Evolutionary conservation across 441 rosid species (phyloP).

Genomic region (Aleurites moluccanus): DNA sequence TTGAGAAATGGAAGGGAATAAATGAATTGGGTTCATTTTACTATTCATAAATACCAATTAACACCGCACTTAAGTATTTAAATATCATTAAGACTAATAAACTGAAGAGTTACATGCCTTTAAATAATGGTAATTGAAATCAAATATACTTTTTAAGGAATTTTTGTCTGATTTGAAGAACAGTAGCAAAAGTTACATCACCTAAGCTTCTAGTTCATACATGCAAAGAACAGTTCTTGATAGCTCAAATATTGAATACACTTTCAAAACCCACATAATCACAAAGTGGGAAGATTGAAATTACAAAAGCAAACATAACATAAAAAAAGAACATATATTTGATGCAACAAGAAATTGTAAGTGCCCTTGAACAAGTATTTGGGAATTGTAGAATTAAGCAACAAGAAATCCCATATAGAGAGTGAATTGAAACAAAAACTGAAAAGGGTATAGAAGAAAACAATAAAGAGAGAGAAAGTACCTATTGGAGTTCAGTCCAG

Average conservation of each 20-base stretch:
- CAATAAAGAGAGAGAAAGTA: constrained; percentile 28
- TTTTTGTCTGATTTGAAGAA: background rate
- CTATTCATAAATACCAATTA: background rate
- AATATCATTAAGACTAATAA: background rate
- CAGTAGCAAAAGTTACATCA: background rate
- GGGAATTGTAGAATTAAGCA: background rate
- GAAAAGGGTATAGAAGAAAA: constrained; percentile 22
- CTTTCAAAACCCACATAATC: background rate
- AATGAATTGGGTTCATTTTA: background rate
- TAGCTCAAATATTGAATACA: background rate
- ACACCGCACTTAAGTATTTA: constrained; percentile 1
- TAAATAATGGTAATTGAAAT: background rate
- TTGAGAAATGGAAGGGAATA: constrained; percentile 1
- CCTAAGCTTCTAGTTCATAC: background rate
- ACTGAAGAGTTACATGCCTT: background rate
- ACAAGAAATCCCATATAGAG: background rate
- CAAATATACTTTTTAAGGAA: background rate
- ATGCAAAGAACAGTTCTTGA: background rate
- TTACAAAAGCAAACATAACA: background rate
- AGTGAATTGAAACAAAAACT: constrained; percentile 2
- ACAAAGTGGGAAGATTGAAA: background rate
- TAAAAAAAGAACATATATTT: background rate
- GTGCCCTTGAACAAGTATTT: too few species aligned
- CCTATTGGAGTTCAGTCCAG: constrained; percentile 45
- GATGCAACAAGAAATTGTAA: background rate